Percentiles rank a stretch among this genome's conserved stretches.
Evolutionary conservation across 2,329 filamentous ascomycete genomes (phyloP).

Genomic region (Claviceps sp.): DNA sequence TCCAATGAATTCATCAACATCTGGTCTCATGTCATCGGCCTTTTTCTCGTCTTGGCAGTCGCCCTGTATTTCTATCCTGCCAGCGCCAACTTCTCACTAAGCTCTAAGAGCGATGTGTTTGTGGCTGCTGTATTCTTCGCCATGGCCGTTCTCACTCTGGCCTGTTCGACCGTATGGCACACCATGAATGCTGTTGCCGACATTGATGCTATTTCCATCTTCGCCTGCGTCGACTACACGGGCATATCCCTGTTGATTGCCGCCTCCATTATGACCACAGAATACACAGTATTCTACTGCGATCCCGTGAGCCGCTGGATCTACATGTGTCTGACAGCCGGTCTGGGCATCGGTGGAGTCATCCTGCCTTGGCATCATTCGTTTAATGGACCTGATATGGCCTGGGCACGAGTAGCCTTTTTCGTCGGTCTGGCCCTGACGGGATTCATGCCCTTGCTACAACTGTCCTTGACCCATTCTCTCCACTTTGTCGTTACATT

Average conservation of each 20-base stretch:
- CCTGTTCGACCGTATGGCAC: constrained; percentile 95
- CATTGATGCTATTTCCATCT: constrained; percentile 77
- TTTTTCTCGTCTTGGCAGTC: constrained; percentile 75
- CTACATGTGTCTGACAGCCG: constrained; percentile 72
- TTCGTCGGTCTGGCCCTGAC: constrained; percentile 79
- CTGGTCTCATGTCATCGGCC: constrained; percentile 85
- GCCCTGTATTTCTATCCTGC: constrained; percentile 95
- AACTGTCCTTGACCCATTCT: constrained; percentile 68
- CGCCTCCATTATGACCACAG: constrained; percentile 92
- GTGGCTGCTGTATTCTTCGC: constrained; percentile 94
- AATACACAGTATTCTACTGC: constrained; percentile 98
- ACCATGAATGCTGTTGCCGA: constrained; percentile 97
- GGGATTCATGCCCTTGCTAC: constrained; percentile 76
- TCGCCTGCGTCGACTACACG: constrained; percentile 96
- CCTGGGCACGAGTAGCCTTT: constrained; percentile 83
- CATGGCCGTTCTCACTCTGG: constrained; percentile 84
- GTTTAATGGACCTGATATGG: constrained; percentile 88
- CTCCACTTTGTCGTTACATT: constrained; percentile 74
- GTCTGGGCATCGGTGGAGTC: constrained; percentile 73
- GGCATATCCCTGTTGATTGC: constrained; percentile 92
- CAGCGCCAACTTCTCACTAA: constrained; percentile 72
- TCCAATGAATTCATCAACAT: constrained; percentile 97
- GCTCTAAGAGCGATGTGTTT: constrained; percentile 76
- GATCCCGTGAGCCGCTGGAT: constrained; percentile 75
- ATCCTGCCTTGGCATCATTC: constrained; percentile 91